Percentiles rank a stretch among this genome's conserved stretches.
phyloP scores from a whole-genome alignment of 2,329 filamentous ascomycete species.

The Fusarium sp. region DNA sequence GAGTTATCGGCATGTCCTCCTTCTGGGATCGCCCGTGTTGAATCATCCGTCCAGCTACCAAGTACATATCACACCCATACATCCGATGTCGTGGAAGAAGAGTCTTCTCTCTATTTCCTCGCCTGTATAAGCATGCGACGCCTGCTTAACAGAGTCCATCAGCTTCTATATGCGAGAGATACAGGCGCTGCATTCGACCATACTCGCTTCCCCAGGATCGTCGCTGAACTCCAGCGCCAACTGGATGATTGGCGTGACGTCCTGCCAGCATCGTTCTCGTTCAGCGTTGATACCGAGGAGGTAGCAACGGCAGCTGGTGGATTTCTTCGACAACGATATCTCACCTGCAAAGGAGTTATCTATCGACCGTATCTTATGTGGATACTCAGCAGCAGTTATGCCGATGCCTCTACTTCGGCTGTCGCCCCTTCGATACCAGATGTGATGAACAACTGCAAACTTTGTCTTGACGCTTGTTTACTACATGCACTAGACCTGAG shows the following conservation, averaged over 20 bases:
- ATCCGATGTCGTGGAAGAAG: slow-evolving; percentile 56
- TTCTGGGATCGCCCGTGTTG: slow-evolving; percentile 64
- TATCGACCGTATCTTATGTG: slow-evolving; percentile 66
- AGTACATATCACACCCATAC: slow-evolving; percentile 62
- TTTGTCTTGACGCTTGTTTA: slow-evolving; percentile 62
- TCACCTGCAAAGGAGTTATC: slow-evolving; percentile 66
- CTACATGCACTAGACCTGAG: slow-evolving; percentile 64
- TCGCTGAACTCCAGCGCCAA: slow-evolving; percentile 63
- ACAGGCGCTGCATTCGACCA: slow-evolving; percentile 61
- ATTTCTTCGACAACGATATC: slow-evolving; percentile 64
- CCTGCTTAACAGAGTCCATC: slow-evolving; percentile 62
- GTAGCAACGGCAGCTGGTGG: slow-evolving; percentile 59
- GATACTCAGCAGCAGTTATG: slow-evolving; percentile 58
- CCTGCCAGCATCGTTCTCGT: slow-evolving; percentile 58
- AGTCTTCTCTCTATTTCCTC: slow-evolving; percentile 66
- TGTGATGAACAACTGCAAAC: slow-evolving; percentile 58
- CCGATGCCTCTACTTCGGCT: slow-evolving; percentile 40
- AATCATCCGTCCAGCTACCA: slow-evolving; percentile 63
- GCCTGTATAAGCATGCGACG: slow-evolving; percentile 66
- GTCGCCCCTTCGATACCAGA: slow-evolving; percentile 50
- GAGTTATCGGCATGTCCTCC: slow-evolving; percentile 65
- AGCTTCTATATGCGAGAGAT: slow-evolving; percentile 62
- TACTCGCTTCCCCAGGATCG: slow-evolving; percentile 61
- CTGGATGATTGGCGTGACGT: slow-evolving; percentile 64
- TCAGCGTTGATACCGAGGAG: slow-evolving; percentile 52